Base-by-base conservation (phyloP, 176 grass and related monocot species). In the Carex scoparia region DNA sequence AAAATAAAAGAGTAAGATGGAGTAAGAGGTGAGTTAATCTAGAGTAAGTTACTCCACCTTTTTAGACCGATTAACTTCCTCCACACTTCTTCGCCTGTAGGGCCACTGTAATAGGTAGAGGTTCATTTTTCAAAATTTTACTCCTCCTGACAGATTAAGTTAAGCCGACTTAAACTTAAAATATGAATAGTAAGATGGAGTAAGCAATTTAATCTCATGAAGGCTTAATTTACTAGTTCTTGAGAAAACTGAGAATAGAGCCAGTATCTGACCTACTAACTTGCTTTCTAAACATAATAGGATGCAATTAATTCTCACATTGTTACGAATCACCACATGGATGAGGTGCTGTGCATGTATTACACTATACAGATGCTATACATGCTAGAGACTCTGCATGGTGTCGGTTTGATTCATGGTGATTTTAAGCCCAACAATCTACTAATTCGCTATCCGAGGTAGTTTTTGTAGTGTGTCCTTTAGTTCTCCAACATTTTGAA, bases 341-440 rank as follows among this genome's bases (percentile, higher is more conserved):
- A 99, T 74, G 93, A 99, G 81, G 72, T 91, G 78, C 84, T 99
- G 31, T 99, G 96, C 87, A 94, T 95, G 53, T 95, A 99, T 92
- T 99, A 99, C 69, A 99, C 93, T 40, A 87, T 90, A 62, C 91
- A 99, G 78, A 93, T 99, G 96, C 87, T 99, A 60, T 48, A 84
- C 12, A 94, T 99, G 66, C 77, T 99, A 30, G 93, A 99, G 87
- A 87, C 83, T 53, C 81, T 99, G 87, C 96, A 99, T 63, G 72
- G 84, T 74, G 85, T 85, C 84, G 91, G 90, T 80, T 91, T 98
- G 85, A 88, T 98, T 40, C 93, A 95, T 79, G 91, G 96, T 31
- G 93, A 98, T 89, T 95, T 98, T 66, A 98, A 98, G 64, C 96
- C 96, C 61, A 93, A 98, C 74, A 98, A 98, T 92, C 86, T 98